Evolutionary conservation across 2,329 filamentous ascomycete species (phyloP), one percentile per base, ranked within the genome.

Genomic region (Nigrospora sphaerica): DNA sequence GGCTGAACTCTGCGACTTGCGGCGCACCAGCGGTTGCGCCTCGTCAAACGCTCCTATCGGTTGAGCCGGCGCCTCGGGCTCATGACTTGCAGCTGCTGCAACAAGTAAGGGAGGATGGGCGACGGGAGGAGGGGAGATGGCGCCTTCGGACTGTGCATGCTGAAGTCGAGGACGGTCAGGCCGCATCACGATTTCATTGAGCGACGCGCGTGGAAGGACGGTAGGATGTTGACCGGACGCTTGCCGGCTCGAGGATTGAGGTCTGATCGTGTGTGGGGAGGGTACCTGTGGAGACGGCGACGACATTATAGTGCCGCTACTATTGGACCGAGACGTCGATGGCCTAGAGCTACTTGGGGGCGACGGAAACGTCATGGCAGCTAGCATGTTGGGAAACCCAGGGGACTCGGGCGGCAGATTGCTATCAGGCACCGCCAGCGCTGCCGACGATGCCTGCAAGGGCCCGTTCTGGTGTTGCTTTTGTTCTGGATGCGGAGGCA

Each of bases 371-470:
- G 43, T 54, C 46, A 60, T 57, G 10, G 48, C 46, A 32, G 57
- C 57, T 43, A 62, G 47, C 59, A 62, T 59, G 12, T 52, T 59
- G 11, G 58, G 56, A 47, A 61, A 62, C 4, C 59, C 59, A 13
- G 57, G 59, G 16, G 59, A 62, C 34, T 62, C 59, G 7, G 57
- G 57, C 19, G 48, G 39, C 12, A 52, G 12, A 32, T 53, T 46
- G 32, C 52, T 37, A 16, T 49, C 42, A 13, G 59, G 54, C 14
- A 57, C 52, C 19, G 48, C 41, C 39, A 61, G 44, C 19, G 35
- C 44, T 10, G 47, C 53, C 34, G 5, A 45, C 19, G 18, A 54
- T 47, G 12, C 49, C 49, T 11, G 48, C 39, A 14, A 46, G 44
- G 39, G 47, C 45, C 39, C 32, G 44, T 2, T 28, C 2, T 6